Conservation (phyloP, 2,329 filamentous ascomycete genomes). For the Colletotrichum noveboracense region DNA sequence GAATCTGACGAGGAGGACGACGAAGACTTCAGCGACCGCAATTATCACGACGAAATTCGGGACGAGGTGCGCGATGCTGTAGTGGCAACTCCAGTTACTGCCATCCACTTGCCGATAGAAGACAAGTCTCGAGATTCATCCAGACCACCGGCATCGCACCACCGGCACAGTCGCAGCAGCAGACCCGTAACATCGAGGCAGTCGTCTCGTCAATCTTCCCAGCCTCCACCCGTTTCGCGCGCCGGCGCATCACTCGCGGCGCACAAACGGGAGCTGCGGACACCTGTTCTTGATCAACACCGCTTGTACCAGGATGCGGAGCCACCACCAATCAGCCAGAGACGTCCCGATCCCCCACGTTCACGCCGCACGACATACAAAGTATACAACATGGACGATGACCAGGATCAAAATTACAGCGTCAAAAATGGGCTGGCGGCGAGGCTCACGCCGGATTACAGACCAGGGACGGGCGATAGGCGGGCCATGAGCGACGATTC, state of each 20-base stretch:
- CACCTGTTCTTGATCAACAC: constrained; percentile 4
- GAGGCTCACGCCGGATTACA: neutral
- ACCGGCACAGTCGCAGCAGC: neutral
- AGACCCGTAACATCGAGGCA: neutral
- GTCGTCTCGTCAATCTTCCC: constrained; percentile 1
- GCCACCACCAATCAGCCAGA: constrained; percentile 3
- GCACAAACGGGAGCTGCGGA: constrained; percentile 4
- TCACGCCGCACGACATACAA: neutral
- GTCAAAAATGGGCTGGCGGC: neutral
- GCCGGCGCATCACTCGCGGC: neutral
- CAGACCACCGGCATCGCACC: neutral
- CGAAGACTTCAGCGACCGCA: neutral
- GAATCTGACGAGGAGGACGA: constrained; percentile 12
- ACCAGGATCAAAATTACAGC: neutral
- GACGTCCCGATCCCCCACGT: neutral
- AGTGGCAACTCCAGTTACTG: neutral
- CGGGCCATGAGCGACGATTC: constrained; percentile 5
- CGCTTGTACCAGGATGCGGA: constrained; percentile 14
- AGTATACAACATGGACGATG: neutral
- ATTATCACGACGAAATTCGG: neutral
- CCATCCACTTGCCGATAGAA: neutral
- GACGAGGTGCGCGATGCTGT: neutral
- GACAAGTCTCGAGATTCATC: neutral
- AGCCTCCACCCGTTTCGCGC: neutral
- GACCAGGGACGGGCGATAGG: neutral